Evolutionary conservation across 495 filamentous ascomycete genomes (phyloP), one percentile per base, ranked within the genome.

Genomic region (Talaromyces borbonicus): DNA sequence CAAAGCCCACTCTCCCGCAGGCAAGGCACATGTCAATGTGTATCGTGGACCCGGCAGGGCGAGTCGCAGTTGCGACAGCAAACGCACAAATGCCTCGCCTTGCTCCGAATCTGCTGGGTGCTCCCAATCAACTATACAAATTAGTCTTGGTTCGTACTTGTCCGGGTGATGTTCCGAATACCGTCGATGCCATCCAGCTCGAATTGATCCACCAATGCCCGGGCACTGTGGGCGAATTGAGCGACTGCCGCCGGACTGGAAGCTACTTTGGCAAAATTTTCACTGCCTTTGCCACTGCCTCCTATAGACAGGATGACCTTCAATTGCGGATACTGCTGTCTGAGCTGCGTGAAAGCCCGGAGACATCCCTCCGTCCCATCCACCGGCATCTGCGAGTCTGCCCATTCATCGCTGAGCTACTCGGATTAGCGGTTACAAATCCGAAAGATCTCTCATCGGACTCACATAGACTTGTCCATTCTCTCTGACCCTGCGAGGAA

Each of bases 151-250:
- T 36, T 3, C 11, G 27, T 12, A 25, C 23, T 6, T 16, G 24
- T 39, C 11, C 23, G 23, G 33, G n/a, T 30, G 6, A 5, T 36
- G 23, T 31, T 8, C 35, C 58, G 68, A 55, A 39, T 68, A 95
- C 88, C 79, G 59, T 95, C 89, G 49, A 95, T 81, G 3, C 89
- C 89, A 61, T 95, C 86, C 2, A 95, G 67, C 2, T 78, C 82
- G 37, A 81, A 90, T 31, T 80, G 71, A 47, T 87, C 78, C 6
- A 90, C 79, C 48, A 94, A 62, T 15, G 73, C 77, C 42, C 74
- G 74, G 7, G 83, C 83, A n/a, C 80, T 81, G 26, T 73, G 72
- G 9, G 77, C 85, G 66, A 95, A 92, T 43, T 69, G 83, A 48
- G 87, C 79, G 46, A 83, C 65, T 1, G 72, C 59, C 15, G 73